Evolutionary conservation across 495 filamentous ascomycete species (phyloP), one percentile per base, ranked within the genome.

Genomic region (Stereocaulon alpinum): DNA sequence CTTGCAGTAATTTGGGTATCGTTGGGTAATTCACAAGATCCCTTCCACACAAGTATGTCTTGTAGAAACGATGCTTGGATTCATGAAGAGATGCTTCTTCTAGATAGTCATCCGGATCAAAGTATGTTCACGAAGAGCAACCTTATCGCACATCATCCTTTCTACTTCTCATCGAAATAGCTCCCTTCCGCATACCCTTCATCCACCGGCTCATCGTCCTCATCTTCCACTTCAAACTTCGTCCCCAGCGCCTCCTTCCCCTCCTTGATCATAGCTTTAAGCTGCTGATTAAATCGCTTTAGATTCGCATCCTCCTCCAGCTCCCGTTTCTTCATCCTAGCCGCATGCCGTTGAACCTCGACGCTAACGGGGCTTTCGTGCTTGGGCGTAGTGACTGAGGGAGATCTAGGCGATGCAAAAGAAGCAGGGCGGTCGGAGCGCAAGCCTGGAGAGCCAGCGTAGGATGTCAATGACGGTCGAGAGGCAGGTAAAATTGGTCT

Each of bases 241-340:
- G 88, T 87, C 12, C 88, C 89, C 22, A 96, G 66, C 14, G 93
- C 93, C 66, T 93, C 87, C 67, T 85, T 87, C 0, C 90, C 93
- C 69, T 96, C 85, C 9, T 84, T 71, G 45, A 98, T 95, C 88
- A 98, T 89, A 34, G 79, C 83, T 64, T 86, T 81, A 29, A 96
- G 72, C 64, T 85, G 83, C 41, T 81, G 76, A 66, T 92, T 93
- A 69, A 96, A 81, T 22, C 84, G 81, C 56, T 81, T 80, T 55
- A 98, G 79, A 55, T 84, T 83, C 44, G 82, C 80, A 64, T 96
- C 91, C 18, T 85, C 82, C 63, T 93, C 88, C 48, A 82, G 76
- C 63, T 95, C 91, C 27, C 84, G 83, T 41, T 81, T 81, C 22
- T 81, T 74, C 60, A 82, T 80, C 64, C 80, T 76, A 18, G 84